Evolutionary conservation across 306 rosid genomes (phyloP).

Genomic region (Quercus gilva): DNA sequence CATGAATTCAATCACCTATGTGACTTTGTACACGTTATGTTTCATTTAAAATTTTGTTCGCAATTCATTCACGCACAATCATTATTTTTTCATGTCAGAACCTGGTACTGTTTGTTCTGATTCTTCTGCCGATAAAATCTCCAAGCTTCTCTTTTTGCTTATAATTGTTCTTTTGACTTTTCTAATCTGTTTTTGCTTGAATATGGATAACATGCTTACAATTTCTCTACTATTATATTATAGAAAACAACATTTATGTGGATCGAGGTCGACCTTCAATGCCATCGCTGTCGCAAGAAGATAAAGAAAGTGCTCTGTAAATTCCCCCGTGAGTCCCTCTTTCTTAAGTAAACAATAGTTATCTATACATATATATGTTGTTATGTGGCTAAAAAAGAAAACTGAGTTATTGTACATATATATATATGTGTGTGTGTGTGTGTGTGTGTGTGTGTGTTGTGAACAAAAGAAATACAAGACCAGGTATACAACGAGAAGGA

Average conservation of each 20-base stretch:
- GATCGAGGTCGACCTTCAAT: slow-evolving; percentile 72
- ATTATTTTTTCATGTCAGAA: no score
- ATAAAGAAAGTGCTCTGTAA: slow-evolving; percentile 70
- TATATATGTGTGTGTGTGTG: slow-evolving; percentile 26
- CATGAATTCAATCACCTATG: background rate
- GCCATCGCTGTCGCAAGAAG: slow-evolving; percentile 66
- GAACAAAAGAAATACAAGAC: slow-evolving; percentile 82
- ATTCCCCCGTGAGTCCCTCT: slow-evolving; percentile 67
- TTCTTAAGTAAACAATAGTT: background rate
- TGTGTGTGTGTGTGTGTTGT: slow-evolving; percentile 29
- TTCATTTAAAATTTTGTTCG: background rate
- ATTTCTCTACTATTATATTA: background rate
- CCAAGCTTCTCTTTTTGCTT: background rate
- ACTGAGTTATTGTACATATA: slow-evolving; percentile 17
- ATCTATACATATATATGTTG: background rate
- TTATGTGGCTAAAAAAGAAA: background rate
- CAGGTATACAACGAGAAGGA: slow-evolving; percentile 55
- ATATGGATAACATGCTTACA: background rate
- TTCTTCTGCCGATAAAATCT: background rate
- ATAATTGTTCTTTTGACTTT: background rate
- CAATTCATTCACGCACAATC: slow-evolving; percentile 6
- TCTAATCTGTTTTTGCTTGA: background rate
- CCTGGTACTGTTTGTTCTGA: background rate
- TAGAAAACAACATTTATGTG: slow-evolving; percentile 55
- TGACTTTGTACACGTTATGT: no score